Conservation (phyloP, 2,329 filamentous ascomycete species). For the Hymenoscyphus scutula region DNA sequence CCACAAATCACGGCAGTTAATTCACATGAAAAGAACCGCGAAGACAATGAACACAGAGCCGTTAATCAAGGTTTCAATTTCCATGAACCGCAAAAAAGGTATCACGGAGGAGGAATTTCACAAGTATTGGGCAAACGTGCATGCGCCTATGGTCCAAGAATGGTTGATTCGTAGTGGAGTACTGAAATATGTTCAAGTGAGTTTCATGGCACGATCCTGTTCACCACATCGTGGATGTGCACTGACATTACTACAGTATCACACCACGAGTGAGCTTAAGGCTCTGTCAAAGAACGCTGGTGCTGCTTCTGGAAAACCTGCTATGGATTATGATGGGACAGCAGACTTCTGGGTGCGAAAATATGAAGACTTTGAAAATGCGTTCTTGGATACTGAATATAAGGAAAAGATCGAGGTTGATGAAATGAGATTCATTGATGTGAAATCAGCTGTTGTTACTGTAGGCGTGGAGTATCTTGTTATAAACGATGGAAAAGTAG, state of each 20-base stretch:
- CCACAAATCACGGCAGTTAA: no score
- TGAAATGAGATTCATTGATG: conserved; percentile 2
- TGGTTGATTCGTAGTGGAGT: no score
- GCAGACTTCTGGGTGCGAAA: conserved; percentile 2
- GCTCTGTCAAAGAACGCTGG: background rate
- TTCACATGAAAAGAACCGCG: no score
- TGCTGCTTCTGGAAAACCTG: background rate
- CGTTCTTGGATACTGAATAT: conserved; percentile 1
- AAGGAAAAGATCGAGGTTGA: background rate
- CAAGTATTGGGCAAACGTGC: no score
- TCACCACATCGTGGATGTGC: no score
- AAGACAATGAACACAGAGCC: no score
- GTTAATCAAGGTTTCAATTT: no score
- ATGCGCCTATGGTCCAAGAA: no score
- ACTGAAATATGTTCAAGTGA: no score
- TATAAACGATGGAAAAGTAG: background rate
- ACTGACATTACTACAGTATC: background rate
- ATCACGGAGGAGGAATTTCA: no score
- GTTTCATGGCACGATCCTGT: no score
- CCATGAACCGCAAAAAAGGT: no score
- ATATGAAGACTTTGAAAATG: conserved; percentile 1
- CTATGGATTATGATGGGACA: background rate
- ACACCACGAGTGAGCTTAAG: background rate
- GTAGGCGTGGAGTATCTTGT: background rate
- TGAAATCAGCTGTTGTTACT: background rate